A percentile compares a stretch with the other conserved stretches of the same genome.
phyloP scores from a whole-genome alignment of 2,329 filamentous ascomycete genomes.

The Myriangium duriaei region DNA sequence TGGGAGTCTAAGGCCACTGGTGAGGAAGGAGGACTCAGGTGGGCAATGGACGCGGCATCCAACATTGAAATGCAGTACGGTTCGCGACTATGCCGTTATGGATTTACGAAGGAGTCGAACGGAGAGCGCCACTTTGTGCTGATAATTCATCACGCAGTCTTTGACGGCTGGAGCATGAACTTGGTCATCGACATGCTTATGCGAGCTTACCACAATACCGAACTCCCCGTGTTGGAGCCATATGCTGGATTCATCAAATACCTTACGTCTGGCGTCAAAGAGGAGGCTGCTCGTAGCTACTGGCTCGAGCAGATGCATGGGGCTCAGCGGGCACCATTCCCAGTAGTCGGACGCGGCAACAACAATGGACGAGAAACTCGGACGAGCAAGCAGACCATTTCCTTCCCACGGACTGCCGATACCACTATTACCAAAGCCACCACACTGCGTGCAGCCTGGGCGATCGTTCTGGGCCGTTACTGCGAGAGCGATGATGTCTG shows the following conservation, averaged over 20 bases:
- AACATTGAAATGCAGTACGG: constrained; percentile 28
- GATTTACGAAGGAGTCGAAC: neutral
- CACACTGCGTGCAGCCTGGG: constrained; percentile 2
- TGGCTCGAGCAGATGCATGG: neutral
- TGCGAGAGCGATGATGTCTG: neutral
- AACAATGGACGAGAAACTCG: neutral
- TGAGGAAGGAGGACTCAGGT: neutral
- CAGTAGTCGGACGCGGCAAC: neutral
- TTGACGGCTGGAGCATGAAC: constrained; percentile 4
- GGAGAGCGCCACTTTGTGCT: constrained; percentile 2
- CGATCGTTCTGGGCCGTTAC: neutral
- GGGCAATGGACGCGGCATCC: neutral
- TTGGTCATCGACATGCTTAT: neutral
- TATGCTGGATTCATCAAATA: constrained; percentile 3
- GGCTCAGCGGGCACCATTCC: neutral
- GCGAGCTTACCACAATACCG: neutral
- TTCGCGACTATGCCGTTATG: constrained; percentile 20
- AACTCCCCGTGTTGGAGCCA: neutral
- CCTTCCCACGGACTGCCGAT: neutral
- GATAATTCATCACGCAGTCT: constrained; percentile 3
- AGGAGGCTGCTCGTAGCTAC: neutral
- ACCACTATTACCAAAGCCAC: constrained; percentile 1
- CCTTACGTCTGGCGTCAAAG: neutral
- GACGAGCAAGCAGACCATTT: neutral
- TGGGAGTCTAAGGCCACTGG: constrained; percentile 16